These are phyloP conservation scores for Clausena lansium DNA, from an alignment of 345 rosid genomes.

Conservation along the genomic window DNA sequence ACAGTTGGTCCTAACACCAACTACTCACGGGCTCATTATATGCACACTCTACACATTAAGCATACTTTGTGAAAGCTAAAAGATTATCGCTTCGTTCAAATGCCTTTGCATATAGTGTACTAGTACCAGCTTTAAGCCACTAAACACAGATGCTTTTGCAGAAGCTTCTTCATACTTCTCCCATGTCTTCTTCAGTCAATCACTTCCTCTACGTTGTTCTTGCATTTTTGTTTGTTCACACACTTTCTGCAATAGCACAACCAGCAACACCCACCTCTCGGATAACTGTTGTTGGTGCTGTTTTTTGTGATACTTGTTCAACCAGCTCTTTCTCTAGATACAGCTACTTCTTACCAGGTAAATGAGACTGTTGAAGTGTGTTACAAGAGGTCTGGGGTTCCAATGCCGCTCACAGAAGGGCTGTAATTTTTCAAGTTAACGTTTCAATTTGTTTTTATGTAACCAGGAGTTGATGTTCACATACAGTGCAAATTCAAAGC, in stretches of 20 bases:
- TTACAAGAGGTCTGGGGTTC: background rate
- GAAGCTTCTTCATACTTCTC: conserved; percentile 40
- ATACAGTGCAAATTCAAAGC: conserved; percentile 73
- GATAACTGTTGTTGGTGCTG: conserved; percentile 75
- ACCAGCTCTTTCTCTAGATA: conserved; percentile 63
- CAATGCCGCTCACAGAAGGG: background rate
- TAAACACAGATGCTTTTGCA: conserved; percentile 10
- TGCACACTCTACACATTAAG: conserved; percentile 2
- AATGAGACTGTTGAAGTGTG: background rate
- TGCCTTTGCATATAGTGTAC: conserved; percentile 8
- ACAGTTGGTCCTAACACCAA: conserved; percentile 50
- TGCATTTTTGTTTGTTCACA: conserved; percentile 31
- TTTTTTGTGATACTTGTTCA: conserved; percentile 73
- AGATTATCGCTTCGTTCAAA: background rate
- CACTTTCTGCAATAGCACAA: conserved; percentile 19
- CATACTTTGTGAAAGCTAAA: conserved; percentile 14
- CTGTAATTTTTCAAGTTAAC: background rate
- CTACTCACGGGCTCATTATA: conserved; percentile 64
- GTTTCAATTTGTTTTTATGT: background rate
- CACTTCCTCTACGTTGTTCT: conserved; percentile 40
- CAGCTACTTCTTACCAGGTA: conserved; percentile 93
- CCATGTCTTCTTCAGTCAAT: conserved; percentile 45
- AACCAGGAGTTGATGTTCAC: conserved; percentile 68
- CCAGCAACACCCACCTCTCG: conserved; percentile 40
- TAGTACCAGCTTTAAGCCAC: background rate